phyloP scores from a whole-genome alignment of 768 basidiomycete species.

The Polyporus arcularius region DNA sequence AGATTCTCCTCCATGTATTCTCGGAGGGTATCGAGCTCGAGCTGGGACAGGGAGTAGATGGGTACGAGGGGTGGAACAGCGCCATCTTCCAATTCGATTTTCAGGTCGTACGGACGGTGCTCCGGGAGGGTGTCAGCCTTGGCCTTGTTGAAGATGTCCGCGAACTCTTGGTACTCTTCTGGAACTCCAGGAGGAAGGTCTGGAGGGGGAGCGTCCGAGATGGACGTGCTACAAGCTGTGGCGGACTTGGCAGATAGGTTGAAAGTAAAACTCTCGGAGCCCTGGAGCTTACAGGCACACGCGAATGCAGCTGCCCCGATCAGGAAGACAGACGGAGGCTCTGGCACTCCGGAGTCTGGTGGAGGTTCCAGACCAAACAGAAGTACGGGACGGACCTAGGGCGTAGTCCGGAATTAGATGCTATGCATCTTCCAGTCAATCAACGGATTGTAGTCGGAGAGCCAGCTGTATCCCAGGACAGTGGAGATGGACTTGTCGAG shows the following conservation, averaged over 20 bases:
- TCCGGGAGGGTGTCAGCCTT: neutral
- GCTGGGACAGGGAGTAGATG: no score
- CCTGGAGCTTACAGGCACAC: neutral
- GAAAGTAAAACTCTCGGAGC: neutral
- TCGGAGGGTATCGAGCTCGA: no score
- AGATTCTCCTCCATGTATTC: no score
- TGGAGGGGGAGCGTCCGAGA: no score
- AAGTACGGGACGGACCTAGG: neutral
- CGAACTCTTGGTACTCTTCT: no score
- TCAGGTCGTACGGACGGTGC: neutral
- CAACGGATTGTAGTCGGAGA: neutral
- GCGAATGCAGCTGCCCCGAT: neutral
- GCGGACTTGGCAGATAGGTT: no score
- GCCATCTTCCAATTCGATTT: neutral
- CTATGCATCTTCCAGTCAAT: neutral
- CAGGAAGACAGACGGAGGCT: neutral
- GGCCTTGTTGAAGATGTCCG: neutral
- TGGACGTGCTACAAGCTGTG: no score
- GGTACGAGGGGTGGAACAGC: neutral
- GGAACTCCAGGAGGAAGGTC: no score
- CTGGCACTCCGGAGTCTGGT: neutral
- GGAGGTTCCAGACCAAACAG: neutral
- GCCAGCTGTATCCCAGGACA: no score
- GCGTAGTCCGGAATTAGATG: neutral
- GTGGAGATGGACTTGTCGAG: no score